Conservation (phyloP, 768 basidiomycete genomes). For the Mycena belliarum region DNA sequence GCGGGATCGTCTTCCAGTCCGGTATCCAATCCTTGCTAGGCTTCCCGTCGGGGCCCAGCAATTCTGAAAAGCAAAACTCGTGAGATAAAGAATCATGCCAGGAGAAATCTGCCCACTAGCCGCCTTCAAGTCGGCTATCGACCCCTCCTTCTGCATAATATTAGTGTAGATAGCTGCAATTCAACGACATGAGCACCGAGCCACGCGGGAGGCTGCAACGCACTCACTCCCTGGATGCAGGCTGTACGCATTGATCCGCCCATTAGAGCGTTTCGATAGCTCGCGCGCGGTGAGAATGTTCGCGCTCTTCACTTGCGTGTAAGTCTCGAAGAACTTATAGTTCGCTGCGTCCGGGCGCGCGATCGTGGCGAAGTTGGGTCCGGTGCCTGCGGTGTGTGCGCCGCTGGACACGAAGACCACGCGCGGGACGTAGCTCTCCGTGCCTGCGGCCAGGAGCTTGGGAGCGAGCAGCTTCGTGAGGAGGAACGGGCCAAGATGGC, state of each 20-base stretch:
- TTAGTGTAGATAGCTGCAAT: too few species aligned
- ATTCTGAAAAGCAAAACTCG: too few species aligned
- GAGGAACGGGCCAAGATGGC: background rate
- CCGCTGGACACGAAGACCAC: too few species aligned
- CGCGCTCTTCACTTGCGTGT: background rate
- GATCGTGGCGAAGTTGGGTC: background rate
- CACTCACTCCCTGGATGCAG: background rate
- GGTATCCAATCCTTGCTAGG: too few species aligned
- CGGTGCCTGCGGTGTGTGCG: background rate
- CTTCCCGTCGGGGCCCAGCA: too few species aligned
- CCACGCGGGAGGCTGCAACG: too few species aligned
- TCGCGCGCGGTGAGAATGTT: background rate
- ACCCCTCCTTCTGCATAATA: too few species aligned
- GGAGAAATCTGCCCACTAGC: too few species aligned
- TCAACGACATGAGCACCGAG: too few species aligned
- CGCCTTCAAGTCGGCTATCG: too few species aligned
- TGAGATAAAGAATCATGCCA: too few species aligned
- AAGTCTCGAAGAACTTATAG: background rate
- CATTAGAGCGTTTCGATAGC: background rate
- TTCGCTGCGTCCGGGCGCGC: background rate
- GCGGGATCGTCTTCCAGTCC: too few species aligned
- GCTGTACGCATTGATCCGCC: background rate
- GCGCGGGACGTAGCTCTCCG: background rate
- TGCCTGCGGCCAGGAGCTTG: background rate
- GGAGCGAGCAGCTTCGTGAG: background rate